Conservation (phyloP, 2,329 filamentous ascomycete species). For the Acrocalymma vagum region DNA sequence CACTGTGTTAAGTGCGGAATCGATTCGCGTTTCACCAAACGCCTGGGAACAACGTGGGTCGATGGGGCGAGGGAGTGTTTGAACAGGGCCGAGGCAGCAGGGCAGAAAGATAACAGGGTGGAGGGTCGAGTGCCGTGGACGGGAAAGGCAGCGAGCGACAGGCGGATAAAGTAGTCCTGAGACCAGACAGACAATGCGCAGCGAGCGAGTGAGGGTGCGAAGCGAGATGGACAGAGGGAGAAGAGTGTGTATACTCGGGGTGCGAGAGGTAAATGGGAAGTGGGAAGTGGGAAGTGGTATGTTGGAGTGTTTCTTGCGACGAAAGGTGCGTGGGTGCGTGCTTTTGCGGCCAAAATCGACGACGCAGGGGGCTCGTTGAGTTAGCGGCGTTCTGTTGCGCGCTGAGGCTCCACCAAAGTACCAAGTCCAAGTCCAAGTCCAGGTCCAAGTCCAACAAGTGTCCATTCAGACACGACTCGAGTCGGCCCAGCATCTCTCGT, state of each 20-base stretch:
- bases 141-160: background rate
- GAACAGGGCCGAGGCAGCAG: conserved; percentile 11
- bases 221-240: background rate
- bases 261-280: background rate
- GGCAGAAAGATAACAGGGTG: conserved; percentile 8
- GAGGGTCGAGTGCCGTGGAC: conserved; percentile 16
- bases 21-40: conserved; percentile 47
- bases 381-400: no score
- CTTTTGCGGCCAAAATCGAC: no score
- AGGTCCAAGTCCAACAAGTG: no score
- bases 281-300: no score
- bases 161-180: background rate
- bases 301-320: no score
- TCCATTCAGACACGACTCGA: no score
- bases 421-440: no score
- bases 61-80: conserved; percentile 8
- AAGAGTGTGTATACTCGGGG: background rate
- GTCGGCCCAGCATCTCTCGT: no score
- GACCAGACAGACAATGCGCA: no score
- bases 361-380: no score
- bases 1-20: conserved; percentile 20
- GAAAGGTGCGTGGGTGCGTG: no score
- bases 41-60: conserved; percentile 20
- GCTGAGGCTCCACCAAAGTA: no score
- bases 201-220: conserved; percentile 7